A percentile compares a stretch with the other conserved stretches of the same genome.
Evolutionary conservation across 495 filamentous ascomycete genomes (phyloP).

Genomic region (Melanomma pulvis-pyrius): DNA sequence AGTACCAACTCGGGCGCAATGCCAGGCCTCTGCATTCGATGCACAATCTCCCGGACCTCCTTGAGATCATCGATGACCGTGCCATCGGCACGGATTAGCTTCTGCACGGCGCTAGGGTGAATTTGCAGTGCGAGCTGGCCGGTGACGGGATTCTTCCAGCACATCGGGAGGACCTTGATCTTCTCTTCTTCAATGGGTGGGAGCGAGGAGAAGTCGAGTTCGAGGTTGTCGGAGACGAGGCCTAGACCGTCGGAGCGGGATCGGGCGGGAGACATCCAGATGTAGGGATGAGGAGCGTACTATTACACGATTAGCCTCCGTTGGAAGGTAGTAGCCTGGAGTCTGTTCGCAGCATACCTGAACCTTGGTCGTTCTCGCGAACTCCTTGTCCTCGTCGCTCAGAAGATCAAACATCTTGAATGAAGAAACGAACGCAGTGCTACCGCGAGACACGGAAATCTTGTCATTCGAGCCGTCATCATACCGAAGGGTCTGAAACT

Average conservation of each 20-base stretch:
- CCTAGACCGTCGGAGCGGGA: slow-evolving; percentile 69
- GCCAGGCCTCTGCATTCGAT: slow-evolving; percentile 69
- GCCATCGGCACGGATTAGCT: slow-evolving; percentile 64
- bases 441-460: slow-evolving; percentile 69
- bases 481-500: slow-evolving; percentile 66
- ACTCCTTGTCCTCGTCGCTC: slow-evolving; percentile 64
- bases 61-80: slow-evolving; percentile 65
- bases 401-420: slow-evolving; percentile 67
- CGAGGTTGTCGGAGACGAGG: slow-evolving; percentile 61
- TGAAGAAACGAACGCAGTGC: slow-evolving; percentile 73
- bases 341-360: too few species aligned
- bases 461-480: slow-evolving; percentile 72
- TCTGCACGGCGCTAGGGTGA: slow-evolving; percentile 67
- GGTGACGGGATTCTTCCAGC: slow-evolving; percentile 72
- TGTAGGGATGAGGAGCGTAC: slow-evolving; percentile 76
- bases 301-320: too few species aligned
- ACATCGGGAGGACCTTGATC: slow-evolving; percentile 70
- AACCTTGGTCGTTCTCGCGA: slow-evolving; percentile 63
- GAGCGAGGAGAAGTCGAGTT: slow-evolving; percentile 59
- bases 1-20: slow-evolving; percentile 70
- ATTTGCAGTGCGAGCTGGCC: slow-evolving; percentile 69
- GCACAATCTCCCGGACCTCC: slow-evolving; percentile 66
- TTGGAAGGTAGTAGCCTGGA: too few species aligned
- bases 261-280: slow-evolving; percentile 71
- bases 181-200: slow-evolving; percentile 65